These are phyloP conservation scores for Verticillium klebahnii DNA, from an alignment of 2,329 filamentous ascomycete genomes.

Conservation along the genomic window DNA sequence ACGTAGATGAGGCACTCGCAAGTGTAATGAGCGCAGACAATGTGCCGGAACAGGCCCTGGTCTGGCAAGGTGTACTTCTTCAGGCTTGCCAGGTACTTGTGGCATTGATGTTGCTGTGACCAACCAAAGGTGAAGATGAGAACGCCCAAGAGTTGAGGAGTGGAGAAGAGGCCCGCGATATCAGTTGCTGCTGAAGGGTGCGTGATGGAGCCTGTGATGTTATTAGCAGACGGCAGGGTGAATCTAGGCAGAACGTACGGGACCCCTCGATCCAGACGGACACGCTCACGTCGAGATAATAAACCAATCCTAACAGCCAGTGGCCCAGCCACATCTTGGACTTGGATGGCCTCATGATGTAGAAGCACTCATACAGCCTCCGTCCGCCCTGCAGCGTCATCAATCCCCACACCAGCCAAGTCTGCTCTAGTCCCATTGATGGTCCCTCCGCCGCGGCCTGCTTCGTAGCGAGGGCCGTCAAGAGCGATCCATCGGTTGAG, in stretches of 20 bases:
- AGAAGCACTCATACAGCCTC: conserved; percentile 70
- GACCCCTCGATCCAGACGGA: conserved; percentile 82
- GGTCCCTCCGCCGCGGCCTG: conserved; percentile 18
- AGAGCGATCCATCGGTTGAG: conserved; percentile 44
- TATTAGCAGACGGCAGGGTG: neutral
- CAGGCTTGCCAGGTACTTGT: conserved; percentile 63
- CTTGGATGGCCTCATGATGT: conserved; percentile 59
- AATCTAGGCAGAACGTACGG: conserved; percentile 40
- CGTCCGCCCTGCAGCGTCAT: conserved; percentile 72
- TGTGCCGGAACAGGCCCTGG: conserved; percentile 63
- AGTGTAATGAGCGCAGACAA: conserved; percentile 88
- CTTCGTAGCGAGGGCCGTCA: conserved; percentile 42
- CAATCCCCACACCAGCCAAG: conserved; percentile 63
- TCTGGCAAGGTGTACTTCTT: conserved; percentile 80
- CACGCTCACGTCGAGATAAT: conserved; percentile 70
- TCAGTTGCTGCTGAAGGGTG: conserved; percentile 5
- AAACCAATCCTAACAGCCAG: conserved; percentile 73
- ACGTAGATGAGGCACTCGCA: conserved; percentile 84
- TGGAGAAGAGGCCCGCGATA: neutral
- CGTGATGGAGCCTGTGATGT: conserved; percentile 26
- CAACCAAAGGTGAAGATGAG: conserved; percentile 67
- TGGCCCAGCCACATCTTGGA: conserved; percentile 83
- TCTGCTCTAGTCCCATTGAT: conserved; percentile 57
- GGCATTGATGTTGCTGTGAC: conserved; percentile 69
- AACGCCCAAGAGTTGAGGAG: conserved; percentile 48